Base-by-base conservation (phyloP, 169 alveolate genomes). In the Miamiensis avidus region DNA sequence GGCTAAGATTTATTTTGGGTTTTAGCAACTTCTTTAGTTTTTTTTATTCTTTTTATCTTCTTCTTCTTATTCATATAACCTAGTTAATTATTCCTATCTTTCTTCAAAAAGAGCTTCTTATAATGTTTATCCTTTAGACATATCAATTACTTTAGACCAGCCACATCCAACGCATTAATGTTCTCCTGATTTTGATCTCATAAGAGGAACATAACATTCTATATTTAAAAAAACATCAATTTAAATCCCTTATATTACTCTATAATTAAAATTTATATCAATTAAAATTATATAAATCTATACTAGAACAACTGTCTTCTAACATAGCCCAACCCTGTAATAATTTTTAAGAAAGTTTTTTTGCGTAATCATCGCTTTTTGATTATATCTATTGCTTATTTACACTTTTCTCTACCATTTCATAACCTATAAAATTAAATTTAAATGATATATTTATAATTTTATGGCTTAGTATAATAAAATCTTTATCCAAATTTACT, bases 271-370 rank as follows among this genome's bases (percentile, higher is more conserved):
- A n/a, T n/a, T 29, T n/a, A 15, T 20, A 0, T 30, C 16, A 1
- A 76, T 30, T 11, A 20, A 0, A 31, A 31, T 31, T 28, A 32
- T 0, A 32, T 32, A 27, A 76, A 32, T 28, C 0, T 32, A 32
- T 77, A 77, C 82, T 31, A 25, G 30, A 65, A 77, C 82, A 77
- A 27, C 74, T 32, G 31, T 77, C 82, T 77, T 77, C n/a, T 1
- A 77, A 27, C 82, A 77, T 77, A 31, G 74, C 82, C 25, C 64
- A 77, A 33, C 82, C 82, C 33, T 77, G n/a, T 32, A 77, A 33
- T 27, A 77, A 33, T 25, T 77, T 77, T 77, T 77, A 31, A 34
- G 82, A 77, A 25, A 77, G 32, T 0, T 33, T 29, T 16, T 77
- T 77, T 32, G 82, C 31, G 0, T 32, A 32, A 32, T 77, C 82